Percentiles rank a stretch among this genome's conserved stretches.
Evolutionary conservation across 2,329 filamentous ascomycete genomes (phyloP).

Genomic region (Emmonsiellopsis sp.): DNA sequence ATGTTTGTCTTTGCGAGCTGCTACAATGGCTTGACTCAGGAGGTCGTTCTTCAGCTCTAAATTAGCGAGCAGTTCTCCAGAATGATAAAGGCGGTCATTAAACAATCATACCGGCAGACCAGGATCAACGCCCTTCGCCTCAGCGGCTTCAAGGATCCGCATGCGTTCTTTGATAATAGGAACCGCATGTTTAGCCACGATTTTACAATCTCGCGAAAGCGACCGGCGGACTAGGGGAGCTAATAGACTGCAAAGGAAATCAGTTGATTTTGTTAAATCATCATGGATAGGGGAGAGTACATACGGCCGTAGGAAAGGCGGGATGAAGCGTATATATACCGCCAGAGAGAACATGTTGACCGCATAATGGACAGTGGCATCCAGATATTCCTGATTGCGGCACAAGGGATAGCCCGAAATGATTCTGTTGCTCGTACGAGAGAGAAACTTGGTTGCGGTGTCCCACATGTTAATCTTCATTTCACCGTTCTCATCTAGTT

Average conservation of each 20-base stretch:
- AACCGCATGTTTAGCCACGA: constrained; percentile 1
- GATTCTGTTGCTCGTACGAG: constrained; percentile 7
- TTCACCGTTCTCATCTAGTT: constrained; percentile 5
- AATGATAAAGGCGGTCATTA: too few relatives aligned
- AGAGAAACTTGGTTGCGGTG: constrained; percentile 8
- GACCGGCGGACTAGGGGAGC: neutral
- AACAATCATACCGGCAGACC: neutral
- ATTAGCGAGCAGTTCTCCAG: neutral
- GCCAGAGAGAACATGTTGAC: constrained; percentile 12
- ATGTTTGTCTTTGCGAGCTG: constrained; percentile 10
- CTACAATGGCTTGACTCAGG: constrained; percentile 8
- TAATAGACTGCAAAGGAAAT: neutral
- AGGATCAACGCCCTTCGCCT: neutral
- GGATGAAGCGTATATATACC: constrained; percentile 13
- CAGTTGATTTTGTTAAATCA: neutral
- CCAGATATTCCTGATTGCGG: constrained; percentile 12
- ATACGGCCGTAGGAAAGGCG: constrained; percentile 3
- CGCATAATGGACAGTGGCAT: constrained; percentile 13
- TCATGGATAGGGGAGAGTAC: neutral
- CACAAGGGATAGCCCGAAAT: constrained; percentile 11
- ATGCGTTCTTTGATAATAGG: constrained; percentile 12
- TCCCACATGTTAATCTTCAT: constrained; percentile 12
- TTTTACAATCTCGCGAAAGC: neutral
- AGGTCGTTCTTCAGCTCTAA: constrained; percentile 6
- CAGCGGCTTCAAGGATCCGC: constrained; percentile 6